Conservation (phyloP, 2,329 filamentous ascomycete genomes). For the Colletotrichum liriopes region DNA sequence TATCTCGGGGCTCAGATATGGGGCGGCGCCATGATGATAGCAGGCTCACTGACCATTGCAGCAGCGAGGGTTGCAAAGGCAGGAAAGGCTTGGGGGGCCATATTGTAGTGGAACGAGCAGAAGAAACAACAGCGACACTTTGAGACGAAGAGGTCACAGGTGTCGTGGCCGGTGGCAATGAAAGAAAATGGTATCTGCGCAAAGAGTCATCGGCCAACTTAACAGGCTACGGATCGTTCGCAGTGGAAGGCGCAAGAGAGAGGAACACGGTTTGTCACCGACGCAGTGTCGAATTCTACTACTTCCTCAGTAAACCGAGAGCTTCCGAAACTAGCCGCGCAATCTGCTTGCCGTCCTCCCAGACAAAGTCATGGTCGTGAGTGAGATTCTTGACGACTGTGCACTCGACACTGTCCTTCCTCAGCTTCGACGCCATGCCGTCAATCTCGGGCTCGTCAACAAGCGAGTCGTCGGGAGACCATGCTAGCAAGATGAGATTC, state of each 20-base stretch:
- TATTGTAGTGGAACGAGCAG: slow-evolving; percentile 48
- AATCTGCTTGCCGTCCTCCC: slow-evolving; percentile 72
- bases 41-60: slow-evolving; percentile 51
- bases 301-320: slow-evolving; percentile 25
- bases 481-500: slow-evolving; percentile 58
- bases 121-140: background rate
- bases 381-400: slow-evolving; percentile 59
- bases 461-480: slow-evolving; percentile 64
- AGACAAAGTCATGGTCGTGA: slow-evolving; percentile 76
- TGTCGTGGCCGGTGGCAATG: background rate
- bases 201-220: background rate
- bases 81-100: slow-evolving; percentile 54
- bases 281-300: background rate
- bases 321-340: slow-evolving; percentile 61
- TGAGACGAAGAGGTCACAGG: background rate
- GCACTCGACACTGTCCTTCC: slow-evolving; percentile 54
- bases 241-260: background rate
- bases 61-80: slow-evolving; percentile 54
- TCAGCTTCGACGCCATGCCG: slow-evolving; percentile 66
- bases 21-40: slow-evolving; percentile 59
- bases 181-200: slow-evolving; percentile 28
- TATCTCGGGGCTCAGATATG: slow-evolving; percentile 64
- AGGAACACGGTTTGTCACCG: background rate
- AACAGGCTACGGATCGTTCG: background rate
- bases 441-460: slow-evolving; percentile 73